Base-by-base conservation (phyloP, 306 rosid genomes). In the Astragalus glycyphyllos region DNA sequence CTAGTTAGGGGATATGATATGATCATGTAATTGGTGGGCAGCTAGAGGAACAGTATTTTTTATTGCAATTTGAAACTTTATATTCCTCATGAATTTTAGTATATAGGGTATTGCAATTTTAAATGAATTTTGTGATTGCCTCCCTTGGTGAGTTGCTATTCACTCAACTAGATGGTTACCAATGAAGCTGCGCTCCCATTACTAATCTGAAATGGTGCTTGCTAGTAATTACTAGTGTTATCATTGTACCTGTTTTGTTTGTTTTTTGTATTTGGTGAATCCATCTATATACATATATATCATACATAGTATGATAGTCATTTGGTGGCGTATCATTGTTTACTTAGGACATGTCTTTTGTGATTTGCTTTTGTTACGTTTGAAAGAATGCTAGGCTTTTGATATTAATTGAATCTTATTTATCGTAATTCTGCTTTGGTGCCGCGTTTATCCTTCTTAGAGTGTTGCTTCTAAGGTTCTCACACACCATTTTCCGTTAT, bases 401-500 rank as follows among this genome's bases (percentile, higher is more conserved):
- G 45, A 59, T 11, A 8, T 51, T 66, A 15, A 26, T 40, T 16
- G 51, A 62, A 17, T 56, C 53, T 47, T 64, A 14, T 63, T 68
- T 31, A 15, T 44, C 68, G 8, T 60, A 38, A 38, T 42, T 47
- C 61, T 50, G 42, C 48, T 47, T 20, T 29, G 31, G 26, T 61
- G 37, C 13, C 11, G 47, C 58, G 49, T 35, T 26, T 29, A 53
- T 40, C 45, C 4, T 38, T 11, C 44, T 73, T 13, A 40, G 46
- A 40, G 57, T 17, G 34, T 73, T 80, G 67, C 72, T 66, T 80
- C 42, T 48, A 11, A 71, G 34, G 15, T 75, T 44, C 57, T 77
- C 48, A 69, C 74, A 41, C 48, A 13, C 51, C 6, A 35, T 68
- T 64, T 53, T 68, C 45, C 35, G 34, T 47, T 81, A 35, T 80